phyloP scores from a whole-genome alignment of 805 yeast genomes.

The Zygosaccharomyces bisporus region DNA sequence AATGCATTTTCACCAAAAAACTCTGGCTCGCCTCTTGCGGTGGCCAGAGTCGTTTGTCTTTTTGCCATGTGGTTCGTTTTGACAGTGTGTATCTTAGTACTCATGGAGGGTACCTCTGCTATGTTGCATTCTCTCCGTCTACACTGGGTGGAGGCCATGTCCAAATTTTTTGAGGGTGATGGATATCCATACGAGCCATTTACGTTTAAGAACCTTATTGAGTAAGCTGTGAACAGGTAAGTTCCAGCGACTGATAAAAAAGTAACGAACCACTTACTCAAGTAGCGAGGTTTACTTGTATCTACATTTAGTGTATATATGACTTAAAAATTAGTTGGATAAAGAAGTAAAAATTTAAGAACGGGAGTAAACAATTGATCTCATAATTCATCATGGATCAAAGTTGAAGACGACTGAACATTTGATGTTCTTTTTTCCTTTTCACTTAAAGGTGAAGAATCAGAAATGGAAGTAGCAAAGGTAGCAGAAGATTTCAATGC shows the following conservation, averaged over 20 bases:
- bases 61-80: slow-evolving; percentile 94
- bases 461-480: neutral
- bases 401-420: neutral
- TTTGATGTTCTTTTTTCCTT: neutral
- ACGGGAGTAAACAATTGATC: neutral
- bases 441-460: neutral
- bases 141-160: slow-evolving; percentile 99
- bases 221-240: slow-evolving; percentile 5
- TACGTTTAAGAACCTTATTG: slow-evolving; percentile 44
- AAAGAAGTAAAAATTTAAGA: slow-evolving; percentile 1
- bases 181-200: slow-evolving; percentile 91
- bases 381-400: slow-evolving; percentile 24
- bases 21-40: slow-evolving; percentile 56
- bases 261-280: neutral
- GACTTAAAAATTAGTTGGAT: slow-evolving; percentile 1
- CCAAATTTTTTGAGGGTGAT: slow-evolving; percentile 96
- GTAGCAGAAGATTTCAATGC: neutral
- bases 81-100: slow-evolving; percentile 85
- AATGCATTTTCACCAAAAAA: slow-evolving; percentile 59
- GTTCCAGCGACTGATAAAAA: neutral
- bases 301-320: slow-evolving; percentile 6
- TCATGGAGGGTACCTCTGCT: slow-evolving; percentile 99
- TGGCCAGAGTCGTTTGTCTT: slow-evolving; percentile 67
- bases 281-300: neutral
- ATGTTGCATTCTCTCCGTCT: slow-evolving; percentile 97